These are phyloP conservation scores for Hypoxylon sp. DNA, from an alignment of 2,329 filamentous ascomycete genomes.

Conservation along the genomic window DNA sequence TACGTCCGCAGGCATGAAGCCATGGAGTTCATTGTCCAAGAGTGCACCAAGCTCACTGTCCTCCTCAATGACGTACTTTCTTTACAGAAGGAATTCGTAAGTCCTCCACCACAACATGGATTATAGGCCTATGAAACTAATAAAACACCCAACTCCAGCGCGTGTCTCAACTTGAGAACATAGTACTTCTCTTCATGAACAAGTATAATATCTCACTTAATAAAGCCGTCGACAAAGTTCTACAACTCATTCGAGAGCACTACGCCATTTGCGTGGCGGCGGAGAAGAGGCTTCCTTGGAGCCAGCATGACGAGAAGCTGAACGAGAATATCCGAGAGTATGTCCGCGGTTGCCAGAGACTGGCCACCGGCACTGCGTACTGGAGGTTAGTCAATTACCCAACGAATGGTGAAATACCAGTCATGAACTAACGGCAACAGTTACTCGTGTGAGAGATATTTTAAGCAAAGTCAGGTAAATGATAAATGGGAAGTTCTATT, in stretches of 20 bases:
- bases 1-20: slow-evolving; percentile 49
- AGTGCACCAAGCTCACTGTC: slow-evolving; percentile 50
- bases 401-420: background rate
- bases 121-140: background rate
- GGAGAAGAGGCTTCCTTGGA: slow-evolving; percentile 52
- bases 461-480: slow-evolving; percentile 47
- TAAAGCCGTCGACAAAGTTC: slow-evolving; percentile 45
- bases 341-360: slow-evolving; percentile 48
- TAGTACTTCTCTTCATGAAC: slow-evolving; percentile 52
- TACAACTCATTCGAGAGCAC: slow-evolving; percentile 51
- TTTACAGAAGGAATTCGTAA: slow-evolving; percentile 54
- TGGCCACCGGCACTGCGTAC: slow-evolving; percentile 51
- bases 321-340: slow-evolving; percentile 51
- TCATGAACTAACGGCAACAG: slow-evolving; percentile 37
- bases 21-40: slow-evolving; percentile 50
- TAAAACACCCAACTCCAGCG: slow-evolving; percentile 38
- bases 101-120: slow-evolving; percentile 18
- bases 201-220: slow-evolving; percentile 47
- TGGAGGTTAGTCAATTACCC: slow-evolving; percentile 46
- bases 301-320: slow-evolving; percentile 48
- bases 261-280: slow-evolving; percentile 50
- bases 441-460: slow-evolving; percentile 51
- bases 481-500: slow-evolving; percentile 48
- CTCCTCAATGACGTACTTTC: slow-evolving; percentile 52
- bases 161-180: slow-evolving; percentile 51